Evolutionary conservation across 1,139 yeast species (phyloP).

Genomic region (Yamadazyma pseudoaaseri): DNA sequence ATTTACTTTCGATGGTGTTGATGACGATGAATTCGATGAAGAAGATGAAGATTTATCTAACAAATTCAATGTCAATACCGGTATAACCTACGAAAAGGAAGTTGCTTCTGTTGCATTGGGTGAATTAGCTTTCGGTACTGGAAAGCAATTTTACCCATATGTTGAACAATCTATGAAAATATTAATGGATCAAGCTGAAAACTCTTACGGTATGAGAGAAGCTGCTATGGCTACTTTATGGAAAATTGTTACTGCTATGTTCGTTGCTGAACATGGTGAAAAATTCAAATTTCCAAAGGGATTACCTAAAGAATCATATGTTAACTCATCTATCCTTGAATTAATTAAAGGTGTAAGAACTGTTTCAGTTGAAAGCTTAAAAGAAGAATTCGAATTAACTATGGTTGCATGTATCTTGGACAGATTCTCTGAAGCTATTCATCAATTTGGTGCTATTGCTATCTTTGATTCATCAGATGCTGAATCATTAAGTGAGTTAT

Average conservation of each 20-base stretch:
- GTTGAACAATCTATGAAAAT: slow-evolving; percentile 69
- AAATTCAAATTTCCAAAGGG: slow-evolving; percentile 67
- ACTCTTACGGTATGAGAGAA: slow-evolving; percentile 89
- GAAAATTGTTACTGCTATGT: slow-evolving; percentile 76
- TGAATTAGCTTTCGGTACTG: slow-evolving; percentile 85
- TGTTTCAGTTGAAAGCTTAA: slow-evolving; percentile 60
- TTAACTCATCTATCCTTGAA: slow-evolving; percentile 54
- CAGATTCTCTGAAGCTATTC: slow-evolving; percentile 67
- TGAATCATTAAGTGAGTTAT: slow-evolving; percentile 59
- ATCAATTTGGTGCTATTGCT: slow-evolving; percentile 73
- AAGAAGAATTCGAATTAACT: slow-evolving; percentile 77
- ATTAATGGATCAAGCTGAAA: slow-evolving; percentile 72
- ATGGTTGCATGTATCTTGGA: slow-evolving; percentile 82
- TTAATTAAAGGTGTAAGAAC: slow-evolving; percentile 68
- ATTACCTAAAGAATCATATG: slow-evolving; percentile 61
- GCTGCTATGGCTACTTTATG: slow-evolving; percentile 81
- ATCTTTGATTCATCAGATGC: slow-evolving; percentile 61
- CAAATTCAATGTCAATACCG: slow-evolving; percentile 84
- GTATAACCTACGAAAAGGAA: slow-evolving; percentile 95
- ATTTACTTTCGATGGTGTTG: slow-evolving; percentile 52
- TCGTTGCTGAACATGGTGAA: slow-evolving; percentile 53
- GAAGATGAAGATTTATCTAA: slow-evolving; percentile 62
- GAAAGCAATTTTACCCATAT: slow-evolving; percentile 73
- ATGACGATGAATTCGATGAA: slow-evolving; percentile 35
- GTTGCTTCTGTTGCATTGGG: slow-evolving; percentile 92